Evolutionary conservation across 2,329 filamentous ascomycete genomes (phyloP).

Genomic region (Beauveria caledonica): DNA sequence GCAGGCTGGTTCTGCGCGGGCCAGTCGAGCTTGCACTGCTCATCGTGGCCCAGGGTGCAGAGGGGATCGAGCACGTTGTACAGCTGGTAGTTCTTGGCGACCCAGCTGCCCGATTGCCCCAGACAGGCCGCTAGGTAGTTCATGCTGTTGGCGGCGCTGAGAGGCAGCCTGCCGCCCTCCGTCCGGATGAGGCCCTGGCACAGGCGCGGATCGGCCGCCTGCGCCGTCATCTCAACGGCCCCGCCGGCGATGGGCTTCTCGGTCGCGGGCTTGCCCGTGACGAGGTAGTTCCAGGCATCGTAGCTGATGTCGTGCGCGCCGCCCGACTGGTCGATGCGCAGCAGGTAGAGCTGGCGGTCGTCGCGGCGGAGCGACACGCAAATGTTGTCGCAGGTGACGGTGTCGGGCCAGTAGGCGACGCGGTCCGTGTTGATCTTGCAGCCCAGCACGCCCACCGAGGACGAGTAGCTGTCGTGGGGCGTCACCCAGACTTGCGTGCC

Average conservation of each 20-base stretch:
- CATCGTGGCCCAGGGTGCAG: slow-evolving; percentile 38
- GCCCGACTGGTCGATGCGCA: slow-evolving; percentile 19
- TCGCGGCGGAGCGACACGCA: slow-evolving; percentile 27
- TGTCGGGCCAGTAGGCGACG: slow-evolving; percentile 42
- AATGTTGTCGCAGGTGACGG: slow-evolving; percentile 37
- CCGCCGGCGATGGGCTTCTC: slow-evolving; percentile 39
- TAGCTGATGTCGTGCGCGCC: slow-evolving; percentile 43
- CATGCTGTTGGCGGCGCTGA: slow-evolving; percentile 44
- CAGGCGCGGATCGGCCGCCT: slow-evolving; percentile 33
- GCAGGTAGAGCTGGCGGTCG: slow-evolving; percentile 18
- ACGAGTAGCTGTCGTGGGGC: slow-evolving; percentile 41
- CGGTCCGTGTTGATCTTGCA: slow-evolving; percentile 46
- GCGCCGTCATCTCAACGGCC: slow-evolving; percentile 37
- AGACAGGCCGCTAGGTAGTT: slow-evolving; percentile 42
- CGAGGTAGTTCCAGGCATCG: slow-evolving; percentile 45
- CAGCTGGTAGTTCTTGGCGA: slow-evolving; percentile 38
- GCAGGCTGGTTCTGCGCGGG: slow-evolving; percentile 35
- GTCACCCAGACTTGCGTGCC: slow-evolving; percentile 25
- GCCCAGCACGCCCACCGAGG: slow-evolving; percentile 41
- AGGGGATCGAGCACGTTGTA: slow-evolving; percentile 44
- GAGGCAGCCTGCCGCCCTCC: slow-evolving; percentile 28
- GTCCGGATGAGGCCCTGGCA: slow-evolving; percentile 43
- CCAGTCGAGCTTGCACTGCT: slow-evolving; percentile 37
- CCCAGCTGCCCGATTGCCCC: slow-evolving; percentile 32
- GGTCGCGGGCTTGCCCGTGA: slow-evolving; percentile 37